Evolutionary conservation across 2,329 filamentous ascomycete genomes (phyloP), one percentile per base, ranked within the genome.

Genomic region (Aspergillus caelatus): DNA sequence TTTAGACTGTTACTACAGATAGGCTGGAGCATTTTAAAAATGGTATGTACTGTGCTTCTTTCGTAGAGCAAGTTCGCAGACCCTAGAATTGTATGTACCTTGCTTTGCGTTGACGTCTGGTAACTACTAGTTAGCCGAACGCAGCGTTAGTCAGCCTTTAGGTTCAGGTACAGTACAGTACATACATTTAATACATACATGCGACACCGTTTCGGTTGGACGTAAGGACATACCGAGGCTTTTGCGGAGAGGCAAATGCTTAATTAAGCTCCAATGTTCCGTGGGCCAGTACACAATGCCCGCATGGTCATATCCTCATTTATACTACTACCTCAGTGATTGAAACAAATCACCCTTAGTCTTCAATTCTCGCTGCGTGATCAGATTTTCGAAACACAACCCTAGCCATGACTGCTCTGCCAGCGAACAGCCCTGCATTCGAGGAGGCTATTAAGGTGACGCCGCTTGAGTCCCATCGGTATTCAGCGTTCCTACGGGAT

Each of bases 401-500:
- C 52, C 9, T 26, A 23, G 58, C 36, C 23, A 66, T 67, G 64
- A 55, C 43, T 41, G 7, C 61, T 32, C 34, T 26, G 43, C 61
- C 63, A 23, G 60, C 68, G 62, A 53, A 70, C 34, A 76, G 74
- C 11, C 55, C 72, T 36, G 67, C 68, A 43, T 80, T 79, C 55
- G 76, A 77, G 61, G 74, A 79, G 46, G 78, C 78, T 26, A 76
- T 78, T 54, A 64, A 71, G 30, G 69, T 80, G 45, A 76, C 71
- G 1, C 78, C 78, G 0, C 57, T 78, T 52, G 73, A 71, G 26
- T 83, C 85, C 8, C 86, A 89, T 72, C 85, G 81, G 19, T 91
- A 91, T 73, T 78, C 81, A 30, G 83, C 84, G 36, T 70, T 82
- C 64, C 83, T 91, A 39, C 76, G 79, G 45, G 78, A 83, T 43